Evolutionary conservation across 257 asterid genomes (phyloP).

Genomic region (Prunella vulgaris): DNA sequence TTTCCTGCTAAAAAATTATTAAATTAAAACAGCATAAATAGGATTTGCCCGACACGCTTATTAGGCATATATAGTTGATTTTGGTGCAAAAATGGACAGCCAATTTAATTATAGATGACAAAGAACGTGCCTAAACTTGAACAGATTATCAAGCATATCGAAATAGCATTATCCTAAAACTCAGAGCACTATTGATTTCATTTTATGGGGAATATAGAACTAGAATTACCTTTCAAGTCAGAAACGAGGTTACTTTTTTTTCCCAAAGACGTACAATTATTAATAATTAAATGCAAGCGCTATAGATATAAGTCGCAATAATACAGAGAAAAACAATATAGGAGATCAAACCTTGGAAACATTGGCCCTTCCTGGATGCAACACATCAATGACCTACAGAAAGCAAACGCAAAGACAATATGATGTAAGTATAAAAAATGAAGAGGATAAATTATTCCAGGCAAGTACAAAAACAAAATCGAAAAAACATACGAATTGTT

Average conservation of each 20-base stretch:
- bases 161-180: not conserved
- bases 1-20: not conserved
- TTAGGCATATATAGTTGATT: not conserved
- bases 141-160: not conserved
- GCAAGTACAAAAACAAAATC: not conserved
- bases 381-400: constrained; percentile 66
- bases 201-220: not conserved
- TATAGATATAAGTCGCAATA: not conserved
- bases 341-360: constrained; percentile 64
- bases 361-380: constrained; percentile 91
- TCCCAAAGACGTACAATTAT: too few species aligned
- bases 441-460: not conserved
- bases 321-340: not conserved
- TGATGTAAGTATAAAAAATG: not conserved
- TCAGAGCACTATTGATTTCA: not conserved
- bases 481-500: constrained; percentile 57
- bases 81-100: not conserved
- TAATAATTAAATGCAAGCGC: not conserved
- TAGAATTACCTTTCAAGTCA: not conserved
- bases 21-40: not conserved
- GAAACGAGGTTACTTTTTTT: not conserved
- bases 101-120: not conserved
- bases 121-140: too few species aligned
- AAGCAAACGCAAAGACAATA: not conserved
- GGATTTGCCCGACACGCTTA: not conserved